Evolutionary conservation across 257 asterid species (phyloP), one percentile per base, ranked within the genome.

Genomic region (Nicotiana otophora): DNA sequence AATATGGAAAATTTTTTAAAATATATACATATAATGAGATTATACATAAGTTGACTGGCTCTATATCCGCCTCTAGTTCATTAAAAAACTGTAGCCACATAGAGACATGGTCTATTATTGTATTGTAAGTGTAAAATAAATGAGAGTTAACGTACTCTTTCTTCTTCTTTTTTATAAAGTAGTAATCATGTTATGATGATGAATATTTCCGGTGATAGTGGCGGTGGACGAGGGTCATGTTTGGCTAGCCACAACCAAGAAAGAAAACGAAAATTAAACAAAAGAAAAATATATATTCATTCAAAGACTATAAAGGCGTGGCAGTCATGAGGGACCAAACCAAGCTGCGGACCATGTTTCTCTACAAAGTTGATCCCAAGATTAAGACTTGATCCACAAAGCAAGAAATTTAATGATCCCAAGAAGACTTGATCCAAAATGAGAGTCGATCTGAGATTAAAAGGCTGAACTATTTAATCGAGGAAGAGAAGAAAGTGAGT

Each of bases 201-300:
- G 75, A 7, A 33, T 33, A 33, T 33, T 16, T 20, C 48, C 74
- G 55, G 62, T 26, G 83, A 53, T 63, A 33, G 67, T 42, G 81
- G 83, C 42, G 75, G 81, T 34, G 77, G 80, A 15, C 69, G 67
- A 42, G 65, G 55, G 82, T 74, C 78, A 74, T 70, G 64, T 66
- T 74, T 74, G 80, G 42, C 42, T 48, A 16, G 80, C 62, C 62
- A 74, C 42, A 48, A 48, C 26, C 62, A 72, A 46, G 20, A 26
- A 70, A 66, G 1, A n/a, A 20, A 64, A 67, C 2, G 4, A 17
- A 6, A 64, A 4, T 4, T 16, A 66, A 16, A 17, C 4, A 66
- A 20, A n/a, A 36, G 11, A 20, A 70, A 54, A 48, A 46, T 10
- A 53, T 3, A 51, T 0, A 12, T 10, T 48, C 36, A 74, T 62